Conservation (phyloP, 495 filamentous ascomycete genomes). For the Xanthoparmelia taractica region DNA sequence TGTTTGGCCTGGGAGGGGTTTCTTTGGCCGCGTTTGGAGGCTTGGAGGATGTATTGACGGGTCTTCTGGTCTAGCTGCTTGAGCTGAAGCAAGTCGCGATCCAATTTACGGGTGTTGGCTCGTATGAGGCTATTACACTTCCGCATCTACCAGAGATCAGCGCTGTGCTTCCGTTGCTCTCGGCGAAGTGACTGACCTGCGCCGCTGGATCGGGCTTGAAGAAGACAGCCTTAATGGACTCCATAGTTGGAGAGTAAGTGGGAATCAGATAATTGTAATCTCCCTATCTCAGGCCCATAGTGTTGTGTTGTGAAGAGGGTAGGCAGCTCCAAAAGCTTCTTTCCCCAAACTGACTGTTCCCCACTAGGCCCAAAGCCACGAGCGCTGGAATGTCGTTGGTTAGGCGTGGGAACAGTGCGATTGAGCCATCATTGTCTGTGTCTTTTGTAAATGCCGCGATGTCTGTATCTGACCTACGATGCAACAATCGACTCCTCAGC, state of each 20-base stretch:
- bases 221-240: conserved; percentile 78
- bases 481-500: neutral
- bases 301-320: neutral
- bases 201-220: conserved; percentile 86
- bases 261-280: neutral
- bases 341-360: neutral
- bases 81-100: conserved; percentile 78
- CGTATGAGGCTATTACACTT: conserved; percentile 94
- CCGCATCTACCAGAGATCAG: conserved; percentile 55
- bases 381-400: conserved; percentile 1
- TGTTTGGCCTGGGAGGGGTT: conserved; percentile 68
- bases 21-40: conserved; percentile 68
- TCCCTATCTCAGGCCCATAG: neutral
- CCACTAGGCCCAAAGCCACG: neutral
- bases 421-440: neutral
- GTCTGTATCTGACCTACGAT: neutral
- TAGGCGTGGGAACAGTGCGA: neutral
- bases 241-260: conserved; percentile 50
- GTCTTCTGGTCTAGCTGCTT: conserved; percentile 74
- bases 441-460: neutral
- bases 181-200: conserved; percentile 51
- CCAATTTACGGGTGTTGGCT: conserved; percentile 84
- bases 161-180: neutral
- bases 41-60: conserved; percentile 71
- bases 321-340: conserved; percentile 1